phyloP scores from a whole-genome alignment of 176 grass and related monocot species.

The Canna indica region DNA sequence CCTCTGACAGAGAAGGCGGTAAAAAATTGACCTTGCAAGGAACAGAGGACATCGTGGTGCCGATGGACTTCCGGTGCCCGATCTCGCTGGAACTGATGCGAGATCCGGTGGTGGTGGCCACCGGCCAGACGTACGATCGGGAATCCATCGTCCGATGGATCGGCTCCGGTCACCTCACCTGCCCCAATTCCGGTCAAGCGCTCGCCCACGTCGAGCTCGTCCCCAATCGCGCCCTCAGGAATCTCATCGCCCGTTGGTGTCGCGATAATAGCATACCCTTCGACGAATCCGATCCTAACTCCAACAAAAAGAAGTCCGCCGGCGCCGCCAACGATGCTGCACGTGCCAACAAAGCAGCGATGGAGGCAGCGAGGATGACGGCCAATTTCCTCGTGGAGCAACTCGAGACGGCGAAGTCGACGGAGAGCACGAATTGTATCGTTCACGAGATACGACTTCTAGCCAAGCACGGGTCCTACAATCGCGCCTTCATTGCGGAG shows the following conservation, averaged over 20 bases:
- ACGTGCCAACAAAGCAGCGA: background rate
- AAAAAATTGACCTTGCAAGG: background rate
- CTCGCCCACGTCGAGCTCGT: conserved; percentile 12
- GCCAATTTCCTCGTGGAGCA: conserved; percentile 15
- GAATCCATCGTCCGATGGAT: conserved; percentile 15
- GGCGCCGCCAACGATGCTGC: background rate
- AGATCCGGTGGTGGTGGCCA: conserved; percentile 18
- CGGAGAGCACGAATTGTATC: background rate
- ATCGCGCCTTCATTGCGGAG: conserved; percentile 10
- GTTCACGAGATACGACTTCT: conserved; percentile 12
- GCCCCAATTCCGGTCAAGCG: conserved; percentile 9
- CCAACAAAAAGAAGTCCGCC: background rate
- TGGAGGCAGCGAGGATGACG: conserved; percentile 15
- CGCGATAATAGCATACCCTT: background rate
- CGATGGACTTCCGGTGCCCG: conserved; percentile 19
- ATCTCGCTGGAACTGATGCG: conserved; percentile 23
- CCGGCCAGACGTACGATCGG: conserved; percentile 23
- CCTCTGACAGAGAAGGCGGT: no score
- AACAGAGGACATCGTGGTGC: background rate
- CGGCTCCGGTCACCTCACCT: conserved; percentile 6
- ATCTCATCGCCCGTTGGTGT: conserved; percentile 18
- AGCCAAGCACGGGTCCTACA: conserved; percentile 5
- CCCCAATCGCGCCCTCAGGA: conserved; percentile 16
- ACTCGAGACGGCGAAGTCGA: background rate
- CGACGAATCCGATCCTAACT: background rate